Evolutionary conservation across 179 eudicot species (phyloP).

Genomic region (Patellifolia procumbens): DNA sequence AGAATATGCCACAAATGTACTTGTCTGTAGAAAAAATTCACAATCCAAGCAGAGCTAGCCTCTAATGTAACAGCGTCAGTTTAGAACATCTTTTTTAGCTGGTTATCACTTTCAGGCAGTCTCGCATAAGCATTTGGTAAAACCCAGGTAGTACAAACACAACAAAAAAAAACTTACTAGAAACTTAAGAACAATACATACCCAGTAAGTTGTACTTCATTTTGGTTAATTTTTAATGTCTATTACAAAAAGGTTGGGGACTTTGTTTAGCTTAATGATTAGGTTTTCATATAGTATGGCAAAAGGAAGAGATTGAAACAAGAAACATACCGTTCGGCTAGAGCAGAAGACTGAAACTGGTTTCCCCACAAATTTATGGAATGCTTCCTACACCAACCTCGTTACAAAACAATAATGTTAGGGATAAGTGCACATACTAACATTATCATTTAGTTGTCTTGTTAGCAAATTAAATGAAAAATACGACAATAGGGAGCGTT

Average conservation of each 20-base stretch:
- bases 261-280: not conserved
- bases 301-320: not conserved
- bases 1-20: not conserved
- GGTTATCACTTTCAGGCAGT: not conserved
- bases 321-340: conserved; percentile 81
- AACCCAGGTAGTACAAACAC: too few relatives aligned
- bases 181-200: too few relatives aligned
- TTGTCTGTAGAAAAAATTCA: not conserved
- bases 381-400: conserved; percentile 68
- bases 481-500: not conserved
- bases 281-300: not conserved
- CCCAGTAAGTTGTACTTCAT: too few relatives aligned
- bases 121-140: too few relatives aligned
- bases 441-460: not conserved
- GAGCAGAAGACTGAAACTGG: conserved; percentile 86
- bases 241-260: too few relatives aligned
- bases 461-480: not conserved
- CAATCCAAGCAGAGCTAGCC: not conserved
- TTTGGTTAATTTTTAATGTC: too few relatives aligned
- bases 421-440: not conserved
- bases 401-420: not conserved
- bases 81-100: not conserved
- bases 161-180: too few relatives aligned
- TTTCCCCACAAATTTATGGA: conserved; percentile 81
- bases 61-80: too few relatives aligned